Conservation (phyloP, 208 protist genomes). For the Vickermania ingenoplastis region DNA sequence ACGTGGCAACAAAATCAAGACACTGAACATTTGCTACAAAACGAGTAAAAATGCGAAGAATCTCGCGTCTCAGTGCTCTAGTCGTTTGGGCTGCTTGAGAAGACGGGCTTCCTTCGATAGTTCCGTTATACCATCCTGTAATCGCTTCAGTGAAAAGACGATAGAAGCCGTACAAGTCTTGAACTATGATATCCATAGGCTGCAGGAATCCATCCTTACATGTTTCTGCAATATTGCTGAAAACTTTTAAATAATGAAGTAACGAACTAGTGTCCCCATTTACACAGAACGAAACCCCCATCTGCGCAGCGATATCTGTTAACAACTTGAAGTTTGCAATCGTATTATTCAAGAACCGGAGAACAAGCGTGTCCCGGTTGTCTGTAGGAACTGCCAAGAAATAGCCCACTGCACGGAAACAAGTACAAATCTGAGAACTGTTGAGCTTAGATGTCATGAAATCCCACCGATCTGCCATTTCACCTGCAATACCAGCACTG, state of each 20-base stretch:
- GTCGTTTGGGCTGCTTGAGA: conserved; percentile 23
- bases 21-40: conserved; percentile 90
- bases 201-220: conserved; percentile 87
- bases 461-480: conserved; percentile 84
- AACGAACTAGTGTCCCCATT: conserved; percentile 57
- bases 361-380: conserved; percentile 35
- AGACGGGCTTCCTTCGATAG: conserved; percentile 20
- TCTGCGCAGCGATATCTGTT: conserved; percentile 35
- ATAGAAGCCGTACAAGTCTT: conserved; percentile 95
- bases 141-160: conserved; percentile 72
- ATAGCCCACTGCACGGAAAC: conserved; percentile 95
- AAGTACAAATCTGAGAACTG: conserved; percentile 90
- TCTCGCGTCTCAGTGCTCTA: conserved; percentile 89
- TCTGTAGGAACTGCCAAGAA: conserved; percentile 83
- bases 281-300: conserved; percentile 47
- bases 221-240: conserved; percentile 86
- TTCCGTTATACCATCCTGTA: neutral
- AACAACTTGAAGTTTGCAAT: conserved; percentile 76
- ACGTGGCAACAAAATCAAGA: conserved; percentile 69
- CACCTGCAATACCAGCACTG: conserved; percentile 83
- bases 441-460: conserved; percentile 90
- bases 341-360: conserved; percentile 85
- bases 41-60: conserved; percentile 90
- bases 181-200: conserved; percentile 92
- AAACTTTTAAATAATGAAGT: conserved; percentile 92